Percentiles rank a stretch among this genome's conserved stretches.
Evolutionary conservation across 1,139 yeast genomes (phyloP).

Genomic region (Hansenula sp.): DNA sequence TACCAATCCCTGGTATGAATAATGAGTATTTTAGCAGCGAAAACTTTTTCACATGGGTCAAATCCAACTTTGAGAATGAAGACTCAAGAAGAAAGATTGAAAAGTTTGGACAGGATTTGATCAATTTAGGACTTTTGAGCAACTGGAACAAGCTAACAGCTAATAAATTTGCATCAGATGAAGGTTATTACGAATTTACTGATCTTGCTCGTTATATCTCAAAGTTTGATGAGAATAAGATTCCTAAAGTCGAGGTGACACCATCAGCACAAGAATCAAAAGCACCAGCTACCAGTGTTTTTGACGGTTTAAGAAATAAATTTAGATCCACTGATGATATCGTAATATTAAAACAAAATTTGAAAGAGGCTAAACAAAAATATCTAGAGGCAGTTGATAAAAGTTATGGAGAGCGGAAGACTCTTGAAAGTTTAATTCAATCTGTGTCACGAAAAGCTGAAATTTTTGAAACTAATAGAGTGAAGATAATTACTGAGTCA

Average conservation of each 20-base stretch:
- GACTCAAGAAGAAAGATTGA: slow-evolving; percentile 17
- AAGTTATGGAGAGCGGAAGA: slow-evolving; percentile 2
- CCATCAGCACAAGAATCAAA: slow-evolving; percentile 1
- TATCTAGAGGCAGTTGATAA: slow-evolving; percentile 8
- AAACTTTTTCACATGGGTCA: slow-evolving; percentile 15
- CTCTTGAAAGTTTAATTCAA: slow-evolving; percentile 11
- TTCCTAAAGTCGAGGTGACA: neutral
- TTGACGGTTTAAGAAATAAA: slow-evolving; percentile 1
- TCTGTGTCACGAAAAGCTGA: slow-evolving; percentile 9
- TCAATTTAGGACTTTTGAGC: slow-evolving; percentile 15
- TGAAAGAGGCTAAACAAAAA: neutral
- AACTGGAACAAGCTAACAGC: slow-evolving; percentile 19
- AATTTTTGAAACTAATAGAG: slow-evolving; percentile 13
- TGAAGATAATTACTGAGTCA: slow-evolving; percentile 8
- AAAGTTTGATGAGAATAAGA: slow-evolving; percentile 10
- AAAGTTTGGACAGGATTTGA: slow-evolving; percentile 21
- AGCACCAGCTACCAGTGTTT: neutral
- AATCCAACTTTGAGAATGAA: slow-evolving; percentile 8
- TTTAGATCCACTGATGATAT: neutral
- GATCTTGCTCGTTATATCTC: slow-evolving; percentile 21
- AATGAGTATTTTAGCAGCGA: slow-evolving; percentile 20
- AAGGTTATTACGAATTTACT: slow-evolving; percentile 23
- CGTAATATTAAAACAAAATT: neutral
- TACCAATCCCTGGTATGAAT: slow-evolving; percentile 23
- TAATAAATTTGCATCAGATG: slow-evolving; percentile 17